Conservation (phyloP, 164 flowering plant genomes). For the Vitis amurensis region DNA sequence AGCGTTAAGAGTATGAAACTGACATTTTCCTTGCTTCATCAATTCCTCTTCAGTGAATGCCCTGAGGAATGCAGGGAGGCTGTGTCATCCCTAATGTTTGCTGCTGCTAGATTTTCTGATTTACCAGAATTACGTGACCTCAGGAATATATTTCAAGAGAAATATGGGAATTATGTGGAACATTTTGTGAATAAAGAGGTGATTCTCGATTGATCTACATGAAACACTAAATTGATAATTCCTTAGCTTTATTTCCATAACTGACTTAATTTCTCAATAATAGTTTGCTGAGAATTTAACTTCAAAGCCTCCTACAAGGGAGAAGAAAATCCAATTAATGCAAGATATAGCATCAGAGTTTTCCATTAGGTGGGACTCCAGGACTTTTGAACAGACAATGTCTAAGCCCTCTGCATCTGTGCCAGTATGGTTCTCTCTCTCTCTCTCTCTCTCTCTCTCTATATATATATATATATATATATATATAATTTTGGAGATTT, state of each 20-base stretch:
- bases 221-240: neutral
- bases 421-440: slow-evolving; percentile 24
- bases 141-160: slow-evolving; percentile 68
- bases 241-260: too few relatives aligned
- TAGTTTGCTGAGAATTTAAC: slow-evolving; percentile 55
- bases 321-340: slow-evolving; percentile 51
- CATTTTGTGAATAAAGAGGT: slow-evolving; percentile 67
- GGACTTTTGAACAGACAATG: slow-evolving; percentile 53
- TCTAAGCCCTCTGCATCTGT: slow-evolving; percentile 25
- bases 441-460: neutral
- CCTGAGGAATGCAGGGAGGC: slow-evolving; percentile 84
- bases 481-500: neutral
- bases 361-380: slow-evolving; percentile 55
- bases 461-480: neutral
- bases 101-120: slow-evolving; percentile 91
- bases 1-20: neutral
- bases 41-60: slow-evolving; percentile 57
- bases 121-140: slow-evolving; percentile 89
- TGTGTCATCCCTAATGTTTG: slow-evolving; percentile 76
- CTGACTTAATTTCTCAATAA: slow-evolving; percentile 2
- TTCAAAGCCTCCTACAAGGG: slow-evolving; percentile 40
- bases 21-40: neutral
- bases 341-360: slow-evolving; percentile 57
- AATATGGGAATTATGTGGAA: slow-evolving; percentile 64
- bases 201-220: slow-evolving; percentile 1